Evolutionary conservation across 306 rosid genomes (phyloP).

Genomic region (Morella rubra): DNA sequence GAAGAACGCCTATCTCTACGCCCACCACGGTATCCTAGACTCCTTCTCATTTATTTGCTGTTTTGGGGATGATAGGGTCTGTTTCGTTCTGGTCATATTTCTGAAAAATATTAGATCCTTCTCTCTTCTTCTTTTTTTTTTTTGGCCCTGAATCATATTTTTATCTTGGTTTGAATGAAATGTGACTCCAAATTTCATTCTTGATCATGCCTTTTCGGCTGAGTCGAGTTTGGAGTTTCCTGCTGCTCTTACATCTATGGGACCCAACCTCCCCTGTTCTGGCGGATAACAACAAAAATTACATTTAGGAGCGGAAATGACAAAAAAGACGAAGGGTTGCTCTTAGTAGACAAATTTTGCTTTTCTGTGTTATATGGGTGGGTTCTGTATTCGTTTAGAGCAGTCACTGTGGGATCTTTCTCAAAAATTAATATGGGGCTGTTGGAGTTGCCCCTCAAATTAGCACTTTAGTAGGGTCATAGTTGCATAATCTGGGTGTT

Average conservation of each 20-base stretch:
- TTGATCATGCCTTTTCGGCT: neutral
- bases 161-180: neutral
- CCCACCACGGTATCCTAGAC: constrained; percentile 65
- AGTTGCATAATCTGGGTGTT: neutral
- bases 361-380: too few species aligned
- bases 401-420: too few species aligned
- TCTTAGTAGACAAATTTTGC: too few species aligned
- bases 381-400: too few species aligned
- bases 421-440: neutral
- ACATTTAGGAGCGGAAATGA: neutral
- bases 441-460: neutral
- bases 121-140: neutral
- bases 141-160: neutral
- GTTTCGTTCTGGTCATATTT: constrained; percentile 5
- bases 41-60: constrained; percentile 6
- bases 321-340: too few species aligned
- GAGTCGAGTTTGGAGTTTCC: neutral
- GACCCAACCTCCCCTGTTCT: neutral
- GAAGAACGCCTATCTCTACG: constrained; percentile 61
- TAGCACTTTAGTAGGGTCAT: neutral
- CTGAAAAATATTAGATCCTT: neutral
- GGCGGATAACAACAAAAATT: neutral
- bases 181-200: neutral
- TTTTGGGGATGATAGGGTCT: neutral
- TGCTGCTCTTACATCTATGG: neutral